A percentile compares a stretch with the other conserved stretches of the same genome.
Evolutionary conservation across 352 stramenopile species (phyloP).

Genomic region (Globisporangium polare): DNA sequence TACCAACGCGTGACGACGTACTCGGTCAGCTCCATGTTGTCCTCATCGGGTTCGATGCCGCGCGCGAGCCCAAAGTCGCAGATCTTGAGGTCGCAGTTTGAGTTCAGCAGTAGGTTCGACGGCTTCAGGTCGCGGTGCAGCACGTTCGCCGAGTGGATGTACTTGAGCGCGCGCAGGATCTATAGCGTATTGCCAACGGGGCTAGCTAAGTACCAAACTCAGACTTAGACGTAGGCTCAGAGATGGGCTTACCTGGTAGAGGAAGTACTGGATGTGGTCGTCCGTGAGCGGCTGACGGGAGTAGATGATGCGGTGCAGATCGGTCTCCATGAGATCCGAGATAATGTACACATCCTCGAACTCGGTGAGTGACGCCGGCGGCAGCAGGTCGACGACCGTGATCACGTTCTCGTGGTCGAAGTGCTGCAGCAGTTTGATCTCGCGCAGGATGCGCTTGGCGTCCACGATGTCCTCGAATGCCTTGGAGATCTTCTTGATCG

Average conservation of each 20-base stretch:
- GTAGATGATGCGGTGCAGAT: slow-evolving; percentile 98
- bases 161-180: slow-evolving; percentile 94
- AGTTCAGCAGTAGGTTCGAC: slow-evolving; percentile 96
- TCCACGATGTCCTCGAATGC: slow-evolving; percentile 98
- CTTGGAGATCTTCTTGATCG: slow-evolving; percentile 88
- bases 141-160: slow-evolving; percentile 93
- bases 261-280: slow-evolving; percentile 92
- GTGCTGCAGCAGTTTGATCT: slow-evolving; percentile 94
- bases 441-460: slow-evolving; percentile 98
- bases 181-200: too few relatives aligned
- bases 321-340: slow-evolving; percentile 97
- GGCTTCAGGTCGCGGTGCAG: slow-evolving; percentile 97
- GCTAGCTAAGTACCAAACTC: too few relatives aligned
- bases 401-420: slow-evolving; percentile 97
- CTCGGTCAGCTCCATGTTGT: slow-evolving; percentile 90
- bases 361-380: slow-evolving; percentile 88
- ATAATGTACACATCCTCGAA: slow-evolving; percentile 99
- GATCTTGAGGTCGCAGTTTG: slow-evolving; percentile 89
- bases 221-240: too few relatives aligned
- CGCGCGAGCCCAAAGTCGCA: slow-evolving; percentile 91
- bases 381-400: slow-evolving; percentile 93
- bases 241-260: slow-evolving; percentile 84
- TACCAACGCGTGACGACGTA: slow-evolving; percentile 91
- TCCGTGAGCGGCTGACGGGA: slow-evolving; percentile 91
- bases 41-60: slow-evolving; percentile 73